A percentile compares a stretch with the other conserved stretches of the same genome.
Evolutionary conservation across 108 stramenopile species (phyloP).

Genomic region (Mayamaea pseudoterrestris): DNA sequence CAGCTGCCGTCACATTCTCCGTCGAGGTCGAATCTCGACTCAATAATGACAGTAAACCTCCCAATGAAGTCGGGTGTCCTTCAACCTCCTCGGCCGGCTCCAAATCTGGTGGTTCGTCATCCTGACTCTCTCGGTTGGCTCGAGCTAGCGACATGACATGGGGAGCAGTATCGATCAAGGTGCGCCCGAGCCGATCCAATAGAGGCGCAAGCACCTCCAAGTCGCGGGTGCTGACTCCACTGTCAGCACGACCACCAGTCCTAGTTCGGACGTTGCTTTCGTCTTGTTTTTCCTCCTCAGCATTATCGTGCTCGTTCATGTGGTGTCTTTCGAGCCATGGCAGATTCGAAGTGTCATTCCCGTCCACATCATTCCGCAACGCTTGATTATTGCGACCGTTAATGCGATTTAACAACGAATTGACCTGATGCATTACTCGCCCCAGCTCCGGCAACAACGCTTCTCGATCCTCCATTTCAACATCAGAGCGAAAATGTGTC

Average conservation of each 20-base stretch:
- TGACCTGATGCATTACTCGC: constrained; percentile 32
- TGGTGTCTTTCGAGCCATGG: not conserved
- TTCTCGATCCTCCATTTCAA: constrained; percentile 38
- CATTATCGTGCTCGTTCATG: not conserved
- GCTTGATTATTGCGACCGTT: not conserved
- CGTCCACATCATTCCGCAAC: not conserved
- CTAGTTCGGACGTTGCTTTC: constrained; percentile 5
- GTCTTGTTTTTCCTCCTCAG: constrained; percentile 1
- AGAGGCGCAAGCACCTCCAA: constrained; percentile 56
- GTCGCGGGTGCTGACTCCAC: constrained; percentile 2
- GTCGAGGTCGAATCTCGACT: constrained; percentile 10
- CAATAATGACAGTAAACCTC: constrained; percentile 35
- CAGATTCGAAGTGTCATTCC: not conserved
- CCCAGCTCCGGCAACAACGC: constrained; percentile 52
- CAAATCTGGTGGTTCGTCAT: constrained; percentile 3
- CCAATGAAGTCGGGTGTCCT: constrained; percentile 14
- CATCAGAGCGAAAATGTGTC: constrained; percentile 40
- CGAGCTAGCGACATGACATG: constrained; percentile 63
- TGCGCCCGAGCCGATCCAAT: constrained; percentile 75
- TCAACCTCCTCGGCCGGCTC: constrained; percentile 4
- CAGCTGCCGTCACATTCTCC: not conserved
- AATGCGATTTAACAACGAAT: constrained; percentile 19
- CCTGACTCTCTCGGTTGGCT: not conserved
- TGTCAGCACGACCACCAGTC: not conserved
- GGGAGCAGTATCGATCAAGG: constrained; percentile 69